Percentiles rank a stretch among this genome's conserved stretches.
Conservation (phyloP, 331 rosid species). For the Cucumis variabilis region DNA sequence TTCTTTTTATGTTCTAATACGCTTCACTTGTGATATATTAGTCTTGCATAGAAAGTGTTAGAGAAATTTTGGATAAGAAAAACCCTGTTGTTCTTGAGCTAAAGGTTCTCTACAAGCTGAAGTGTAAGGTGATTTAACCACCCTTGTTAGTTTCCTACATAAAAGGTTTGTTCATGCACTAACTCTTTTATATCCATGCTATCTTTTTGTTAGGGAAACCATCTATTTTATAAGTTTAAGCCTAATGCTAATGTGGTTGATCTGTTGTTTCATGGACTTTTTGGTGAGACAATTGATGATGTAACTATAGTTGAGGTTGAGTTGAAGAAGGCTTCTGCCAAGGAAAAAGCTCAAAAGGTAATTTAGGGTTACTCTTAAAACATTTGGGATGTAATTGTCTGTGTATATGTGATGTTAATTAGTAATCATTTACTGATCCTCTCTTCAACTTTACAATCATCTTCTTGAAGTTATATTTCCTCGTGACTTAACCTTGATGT, state of each 20-base stretch:
- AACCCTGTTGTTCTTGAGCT: slow-evolving; percentile 59
- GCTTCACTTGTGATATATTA: slow-evolving; percentile 44
- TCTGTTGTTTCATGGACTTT: slow-evolving; percentile 26
- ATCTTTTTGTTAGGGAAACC: not conserved
- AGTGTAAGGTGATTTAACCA: slow-evolving; percentile 62
- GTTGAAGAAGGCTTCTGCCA: slow-evolving; percentile 83
- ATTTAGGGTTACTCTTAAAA: slow-evolving; percentile 8
- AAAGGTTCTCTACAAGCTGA: slow-evolving; percentile 67
- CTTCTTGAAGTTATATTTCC: not conserved
- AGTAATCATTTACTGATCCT: not conserved
- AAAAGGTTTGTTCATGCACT: slow-evolving; percentile 61
- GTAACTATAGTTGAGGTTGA: slow-evolving; percentile 76
- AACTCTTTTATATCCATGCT: slow-evolving; percentile 29
- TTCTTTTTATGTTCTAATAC: slow-evolving; percentile 40
- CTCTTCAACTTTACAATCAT: slow-evolving; percentile 17
- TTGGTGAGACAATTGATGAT: slow-evolving; percentile 73
- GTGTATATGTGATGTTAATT: not conserved
- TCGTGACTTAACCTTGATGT: slow-evolving; percentile 41
- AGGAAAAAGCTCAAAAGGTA: slow-evolving; percentile 75
- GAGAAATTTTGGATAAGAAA: slow-evolving; percentile 54
- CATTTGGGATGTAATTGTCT: not conserved
- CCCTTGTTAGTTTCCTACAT: not conserved
- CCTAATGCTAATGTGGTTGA: slow-evolving; percentile 29
- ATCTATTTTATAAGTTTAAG: not conserved
- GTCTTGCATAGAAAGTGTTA: slow-evolving; percentile 69